Percentiles rank a stretch among this genome's conserved stretches.
Evolutionary conservation across 306 rosid genomes (phyloP).

Genomic region (Heteromeles arbutifolia): DNA sequence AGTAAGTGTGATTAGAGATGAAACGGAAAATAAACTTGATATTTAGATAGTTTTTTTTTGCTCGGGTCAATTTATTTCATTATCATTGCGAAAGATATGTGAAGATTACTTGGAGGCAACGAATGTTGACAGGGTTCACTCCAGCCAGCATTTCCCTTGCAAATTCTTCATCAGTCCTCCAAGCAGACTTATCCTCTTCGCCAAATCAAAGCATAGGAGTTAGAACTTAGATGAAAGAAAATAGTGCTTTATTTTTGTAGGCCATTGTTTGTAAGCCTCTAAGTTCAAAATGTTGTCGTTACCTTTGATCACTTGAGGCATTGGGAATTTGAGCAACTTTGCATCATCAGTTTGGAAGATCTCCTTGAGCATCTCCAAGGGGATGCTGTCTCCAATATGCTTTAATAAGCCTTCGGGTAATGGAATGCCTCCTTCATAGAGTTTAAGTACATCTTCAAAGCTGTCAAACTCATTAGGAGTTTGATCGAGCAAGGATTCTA

Average conservation of each 20-base stretch:
- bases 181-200: constrained; percentile 44
- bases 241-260: neutral
- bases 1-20: neutral
- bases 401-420: constrained; percentile 41
- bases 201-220: constrained; percentile 15
- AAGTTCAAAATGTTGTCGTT: neutral
- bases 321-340: constrained; percentile 43
- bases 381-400: constrained; percentile 41
- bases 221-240: neutral
- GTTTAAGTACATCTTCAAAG: constrained; percentile 48
- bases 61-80: neutral
- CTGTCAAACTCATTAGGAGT: constrained; percentile 74
- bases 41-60: neutral
- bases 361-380: constrained; percentile 56
- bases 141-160: constrained; percentile 74
- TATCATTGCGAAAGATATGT: neutral
- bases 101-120: constrained; percentile 47
- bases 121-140: constrained; percentile 53
- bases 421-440: constrained; percentile 66
- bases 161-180: constrained; percentile 82
- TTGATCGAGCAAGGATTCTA: constrained; percentile 48
- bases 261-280: neutral
- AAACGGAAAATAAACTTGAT: neutral
- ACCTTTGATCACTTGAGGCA: constrained; percentile 80
- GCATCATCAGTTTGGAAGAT: constrained; percentile 55